Evolutionary conservation across 306 rosid genomes (phyloP).

Genomic region (Psophocarpus tetragonolobus): DNA sequence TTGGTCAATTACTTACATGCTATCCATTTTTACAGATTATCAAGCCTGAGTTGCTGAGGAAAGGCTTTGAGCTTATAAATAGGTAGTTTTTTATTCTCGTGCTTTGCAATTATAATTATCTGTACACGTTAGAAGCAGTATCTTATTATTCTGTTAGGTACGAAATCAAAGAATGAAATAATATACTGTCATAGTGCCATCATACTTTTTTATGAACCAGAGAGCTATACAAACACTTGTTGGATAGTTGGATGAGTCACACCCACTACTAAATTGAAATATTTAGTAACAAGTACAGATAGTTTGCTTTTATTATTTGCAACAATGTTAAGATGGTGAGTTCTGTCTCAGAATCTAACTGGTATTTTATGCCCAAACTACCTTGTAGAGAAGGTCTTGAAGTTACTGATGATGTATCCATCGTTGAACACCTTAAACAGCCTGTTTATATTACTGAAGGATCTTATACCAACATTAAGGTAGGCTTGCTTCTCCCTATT

Average conservation of each 20-base stretch:
- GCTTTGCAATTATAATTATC: constrained; percentile 7
- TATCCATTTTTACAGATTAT: constrained; percentile 60
- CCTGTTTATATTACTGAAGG: constrained; percentile 91
- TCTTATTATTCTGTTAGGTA: background rate
- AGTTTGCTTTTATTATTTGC: constrained; percentile 14
- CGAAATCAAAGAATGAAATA: background rate
- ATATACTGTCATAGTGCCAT: background rate
- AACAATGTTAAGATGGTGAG: constrained; percentile 1
- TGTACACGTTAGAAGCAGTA: constrained; percentile 1
- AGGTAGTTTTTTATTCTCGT: constrained; percentile 54
- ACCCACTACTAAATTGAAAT: background rate
- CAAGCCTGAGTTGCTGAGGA: constrained; percentile 79
- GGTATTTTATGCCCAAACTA: constrained; percentile 21
- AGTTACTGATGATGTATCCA: constrained; percentile 96
- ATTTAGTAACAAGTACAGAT: constrained; percentile 1
- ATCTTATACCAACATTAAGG: constrained; percentile 97
- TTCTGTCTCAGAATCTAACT: constrained; percentile 23
- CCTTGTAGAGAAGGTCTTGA: constrained; percentile 77
- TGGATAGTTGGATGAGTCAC: background rate
- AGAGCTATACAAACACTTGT: background rate
- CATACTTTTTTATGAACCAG: background rate
- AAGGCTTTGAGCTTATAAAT: constrained; percentile 90
- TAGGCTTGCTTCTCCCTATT: constrained; percentile 28
- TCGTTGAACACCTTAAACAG: constrained; percentile 81
- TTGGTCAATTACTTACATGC: constrained; percentile 15